Base-by-base conservation (phyloP, 345 rosid species). In the Brassica cretica region DNA sequence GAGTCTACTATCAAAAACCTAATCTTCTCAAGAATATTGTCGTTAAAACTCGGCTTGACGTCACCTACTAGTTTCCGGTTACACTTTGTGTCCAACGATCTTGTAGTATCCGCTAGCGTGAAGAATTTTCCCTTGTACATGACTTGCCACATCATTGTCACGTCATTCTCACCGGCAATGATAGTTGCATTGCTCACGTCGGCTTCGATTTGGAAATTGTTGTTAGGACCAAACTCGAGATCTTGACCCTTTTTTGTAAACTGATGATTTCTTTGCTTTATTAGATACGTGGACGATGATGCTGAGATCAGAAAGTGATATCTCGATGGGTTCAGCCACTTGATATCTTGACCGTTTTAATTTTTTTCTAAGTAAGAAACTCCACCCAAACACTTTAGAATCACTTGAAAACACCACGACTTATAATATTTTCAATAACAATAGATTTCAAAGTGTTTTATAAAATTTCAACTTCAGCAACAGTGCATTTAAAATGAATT, bases 151-250 rank as follows among this genome's bases (percentile, higher is more conserved):
- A 24, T 3, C 44, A 70, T 53, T 7, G 24, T 35, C 66, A 70
- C 71, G 8, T 70, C 65, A 6, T 77, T 41, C 39, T 25, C 59
- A 11, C 35, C 71, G 19, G 56, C 4, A 11, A 16, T 32, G 19
- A 77, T 15, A 1, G 33, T 24, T 3, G 44, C 44, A 21, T 24
- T n/a, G 37, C 56, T 55, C 8, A 77, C 58, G 24, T 64, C 71
- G 7, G 8, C 65, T 70, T 77, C 80, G 46, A 77, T 35, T 2
- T 63, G 32, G 65, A 77, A 77, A 65, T n/a, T 19, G 1, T 70
- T 59, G 14, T 51, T 63, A 15, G 66, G 58, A 6, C 32, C 44
- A 37, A 61, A 35, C 44, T 0, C 75, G 14, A 77, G 75, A 1
- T 77, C 75, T 33, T 70, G 53, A 12, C 80, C 80, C 1, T 25